Percentiles rank a stretch among this genome's conserved stretches.
phyloP scores from a whole-genome alignment of 2,329 filamentous ascomycete genomes.

The Pyricularia pennisetigena region DNA sequence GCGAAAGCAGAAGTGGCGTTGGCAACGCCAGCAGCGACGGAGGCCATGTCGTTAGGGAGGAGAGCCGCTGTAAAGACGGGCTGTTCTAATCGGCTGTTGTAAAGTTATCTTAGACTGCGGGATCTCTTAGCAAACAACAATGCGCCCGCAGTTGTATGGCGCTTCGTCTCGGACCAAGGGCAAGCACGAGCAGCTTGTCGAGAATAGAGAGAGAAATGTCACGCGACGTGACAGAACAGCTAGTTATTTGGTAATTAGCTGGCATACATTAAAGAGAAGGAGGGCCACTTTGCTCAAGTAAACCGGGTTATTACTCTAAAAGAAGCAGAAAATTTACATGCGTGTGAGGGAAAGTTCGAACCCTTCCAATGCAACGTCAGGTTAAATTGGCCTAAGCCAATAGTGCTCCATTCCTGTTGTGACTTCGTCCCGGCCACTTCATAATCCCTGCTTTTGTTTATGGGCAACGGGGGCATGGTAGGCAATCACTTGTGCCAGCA shows the following conservation, averaged over 20 bases:
- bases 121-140: background rate
- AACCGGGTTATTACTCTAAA: background rate
- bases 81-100: background rate
- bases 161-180: background rate
- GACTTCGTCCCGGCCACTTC: constrained; percentile 1
- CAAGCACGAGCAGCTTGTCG: background rate
- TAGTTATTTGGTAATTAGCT: background rate
- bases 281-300: background rate
- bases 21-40: constrained; percentile 17
- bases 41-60: background rate
- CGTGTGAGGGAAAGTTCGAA: background rate
- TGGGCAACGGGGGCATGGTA: background rate
- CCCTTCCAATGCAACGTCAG: background rate
- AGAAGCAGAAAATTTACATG: constrained; percentile 1
- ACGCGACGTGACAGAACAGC: background rate
- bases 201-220: background rate
- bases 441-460: background rate
- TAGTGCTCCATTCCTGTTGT: constrained; percentile 4
- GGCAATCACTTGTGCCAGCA: background rate
- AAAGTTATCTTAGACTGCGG: background rate
- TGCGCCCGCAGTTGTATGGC: background rate
- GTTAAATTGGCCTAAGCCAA: constrained; percentile 2
- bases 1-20: constrained; percentile 52
- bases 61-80: background rate
- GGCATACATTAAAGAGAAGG: background rate